Evolutionary conservation across 176 grass and related monocot species (phyloP).

Genomic region (Secale cereale): DNA sequence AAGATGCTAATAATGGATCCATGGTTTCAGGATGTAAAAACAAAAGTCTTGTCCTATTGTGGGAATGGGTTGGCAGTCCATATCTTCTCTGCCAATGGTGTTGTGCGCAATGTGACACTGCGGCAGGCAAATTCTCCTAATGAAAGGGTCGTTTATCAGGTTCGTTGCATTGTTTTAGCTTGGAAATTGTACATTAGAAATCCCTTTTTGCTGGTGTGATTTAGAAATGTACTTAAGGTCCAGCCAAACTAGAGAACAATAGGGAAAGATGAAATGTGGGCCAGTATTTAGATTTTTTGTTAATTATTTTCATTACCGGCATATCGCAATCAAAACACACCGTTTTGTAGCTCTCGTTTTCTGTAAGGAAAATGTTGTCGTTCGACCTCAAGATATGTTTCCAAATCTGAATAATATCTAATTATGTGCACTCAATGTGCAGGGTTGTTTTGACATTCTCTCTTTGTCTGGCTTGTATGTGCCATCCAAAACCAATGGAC

Average conservation of each 20-base stretch:
- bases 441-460: constrained; percentile 61
- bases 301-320: not conserved
- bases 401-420: not conserved
- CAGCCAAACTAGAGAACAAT: not conserved
- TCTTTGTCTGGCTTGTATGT: constrained; percentile 66
- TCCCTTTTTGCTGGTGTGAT: not conserved
- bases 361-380: not conserved
- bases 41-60: constrained; percentile 54
- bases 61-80: constrained; percentile 55
- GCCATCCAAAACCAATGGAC: constrained; percentile 37
- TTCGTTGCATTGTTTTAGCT: constrained; percentile 17
- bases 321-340: not conserved
- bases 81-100: constrained; percentile 63
- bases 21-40: constrained; percentile 56
- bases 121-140: constrained; percentile 23
- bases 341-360: not conserved
- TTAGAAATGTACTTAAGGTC: not conserved
- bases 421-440: not conserved
- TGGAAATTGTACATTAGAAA: not conserved
- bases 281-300: not conserved
- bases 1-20: constrained; percentile 14
- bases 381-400: not conserved
- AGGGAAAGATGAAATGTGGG: not conserved
- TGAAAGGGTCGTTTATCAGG: constrained; percentile 62
- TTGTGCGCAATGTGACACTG: constrained; percentile 60